Evolutionary conservation across 805 yeast species (phyloP).

Genomic region (Candida suzukii): DNA sequence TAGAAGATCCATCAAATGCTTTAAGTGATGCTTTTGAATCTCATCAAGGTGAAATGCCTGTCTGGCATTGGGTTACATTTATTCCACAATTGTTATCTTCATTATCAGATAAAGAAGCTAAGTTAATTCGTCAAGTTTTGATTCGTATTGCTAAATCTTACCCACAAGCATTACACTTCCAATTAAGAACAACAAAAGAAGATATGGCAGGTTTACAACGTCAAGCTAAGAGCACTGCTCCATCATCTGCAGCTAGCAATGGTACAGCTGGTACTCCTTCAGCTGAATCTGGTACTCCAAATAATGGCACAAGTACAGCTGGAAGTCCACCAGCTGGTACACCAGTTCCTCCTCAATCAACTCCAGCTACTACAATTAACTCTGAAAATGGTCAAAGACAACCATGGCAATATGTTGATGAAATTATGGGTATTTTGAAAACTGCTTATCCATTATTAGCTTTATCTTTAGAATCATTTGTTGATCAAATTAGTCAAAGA

Average conservation of each 20-base stretch:
- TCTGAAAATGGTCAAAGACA: constrained; percentile 33
- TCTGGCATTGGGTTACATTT: constrained; percentile 98
- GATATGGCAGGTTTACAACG: constrained; percentile 84
- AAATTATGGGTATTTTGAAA: constrained; percentile 88
- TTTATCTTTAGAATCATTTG: constrained; percentile 85
- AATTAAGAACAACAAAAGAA: constrained; percentile 88
- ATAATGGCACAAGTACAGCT: not conserved
- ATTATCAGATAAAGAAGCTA: constrained; percentile 85
- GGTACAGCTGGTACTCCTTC: constrained; percentile 4
- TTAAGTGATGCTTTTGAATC: constrained; percentile 83
- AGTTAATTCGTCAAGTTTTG: constrained; percentile 78
- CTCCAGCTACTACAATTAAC: constrained; percentile 1
- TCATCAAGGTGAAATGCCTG: constrained; percentile 94
- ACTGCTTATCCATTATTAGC: constrained; percentile 96
- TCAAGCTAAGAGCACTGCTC: constrained; percentile 30
- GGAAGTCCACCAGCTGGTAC: constrained; percentile 4
- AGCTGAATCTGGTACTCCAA: constrained; percentile 1
- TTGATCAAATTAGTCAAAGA: constrained; percentile 90
- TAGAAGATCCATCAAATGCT: constrained; percentile 80
- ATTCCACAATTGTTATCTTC: constrained; percentile 91
- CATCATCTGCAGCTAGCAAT: constrained; percentile 1
- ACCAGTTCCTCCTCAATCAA: constrained; percentile 3
- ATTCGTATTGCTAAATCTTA: constrained; percentile 91
- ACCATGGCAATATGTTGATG: constrained; percentile 91
- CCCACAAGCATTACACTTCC: constrained; percentile 97